Evolutionary conservation across 75 land plant genomes (phyloP).

Genomic region (Gnetum montanum): DNA sequence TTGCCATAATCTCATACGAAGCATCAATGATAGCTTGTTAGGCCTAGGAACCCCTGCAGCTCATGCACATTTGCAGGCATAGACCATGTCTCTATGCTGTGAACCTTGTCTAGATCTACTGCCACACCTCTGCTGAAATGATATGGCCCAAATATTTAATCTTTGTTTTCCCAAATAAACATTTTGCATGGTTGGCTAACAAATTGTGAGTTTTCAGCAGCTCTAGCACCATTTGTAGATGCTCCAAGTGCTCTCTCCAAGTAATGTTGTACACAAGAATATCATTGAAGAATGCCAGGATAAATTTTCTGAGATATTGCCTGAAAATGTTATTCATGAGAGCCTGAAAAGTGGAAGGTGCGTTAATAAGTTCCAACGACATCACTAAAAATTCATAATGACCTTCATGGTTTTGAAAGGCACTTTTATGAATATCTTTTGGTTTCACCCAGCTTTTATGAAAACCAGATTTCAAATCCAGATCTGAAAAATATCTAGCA

Average conservation of each 20-base stretch:
- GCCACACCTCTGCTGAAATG: not conserved
- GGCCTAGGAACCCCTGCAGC: constrained; percentile 7
- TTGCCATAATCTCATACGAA: constrained; percentile 7
- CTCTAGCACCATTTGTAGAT: not conserved
- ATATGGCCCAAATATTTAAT: constrained; percentile 11
- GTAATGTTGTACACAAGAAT: not conserved
- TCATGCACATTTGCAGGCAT: not conserved
- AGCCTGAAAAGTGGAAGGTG: not conserved
- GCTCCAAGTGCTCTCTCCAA: not conserved
- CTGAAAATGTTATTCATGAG: not conserved
- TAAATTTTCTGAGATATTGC: not conserved
- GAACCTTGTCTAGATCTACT: constrained; percentile 4
- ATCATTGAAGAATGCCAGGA: not conserved
- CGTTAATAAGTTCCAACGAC: not conserved
- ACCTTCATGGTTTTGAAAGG: not conserved
- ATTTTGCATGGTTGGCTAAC: not conserved
- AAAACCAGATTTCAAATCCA: not conserved
- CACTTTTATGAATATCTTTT: not conserved
- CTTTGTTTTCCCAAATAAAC: not conserved
- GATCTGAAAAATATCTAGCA: not conserved
- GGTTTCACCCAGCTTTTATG: not conserved
- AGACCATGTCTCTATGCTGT: constrained; percentile 4
- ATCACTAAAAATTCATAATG: not conserved
- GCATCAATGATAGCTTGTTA: constrained; percentile 1
- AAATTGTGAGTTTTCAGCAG: not conserved